Percentiles rank a stretch among this genome's conserved stretches.
These are phyloP conservation scores for Lactarius deliciosus DNA, from an alignment of 768 basidiomycete genomes.

Conservation along the genomic window DNA sequence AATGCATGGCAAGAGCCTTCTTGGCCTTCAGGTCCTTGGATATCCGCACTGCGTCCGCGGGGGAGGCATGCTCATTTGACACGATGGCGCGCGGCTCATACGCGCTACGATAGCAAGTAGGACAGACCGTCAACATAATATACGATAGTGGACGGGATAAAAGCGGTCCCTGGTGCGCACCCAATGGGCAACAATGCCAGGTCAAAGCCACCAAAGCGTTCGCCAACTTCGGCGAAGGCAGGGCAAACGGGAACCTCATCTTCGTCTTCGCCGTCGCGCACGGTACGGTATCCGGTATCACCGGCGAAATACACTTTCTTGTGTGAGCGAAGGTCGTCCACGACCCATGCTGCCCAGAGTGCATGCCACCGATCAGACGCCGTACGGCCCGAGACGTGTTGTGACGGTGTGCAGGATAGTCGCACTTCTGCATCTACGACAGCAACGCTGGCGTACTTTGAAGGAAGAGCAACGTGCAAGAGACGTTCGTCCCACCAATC, in stretches of 20 bases:
- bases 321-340: slow-evolving; percentile 49
- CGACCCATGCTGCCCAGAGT: slow-evolving; percentile 67
- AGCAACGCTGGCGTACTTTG: not conserved
- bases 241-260: slow-evolving; percentile 59
- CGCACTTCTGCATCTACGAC: slow-evolving; percentile 38
- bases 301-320: slow-evolving; percentile 67
- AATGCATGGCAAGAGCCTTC: slow-evolving; percentile 67
- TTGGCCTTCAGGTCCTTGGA: slow-evolving; percentile 63
- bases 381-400: slow-evolving; percentile 59
- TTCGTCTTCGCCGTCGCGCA: slow-evolving; percentile 47
- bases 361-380: slow-evolving; percentile 52
- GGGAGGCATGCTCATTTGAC: slow-evolving; percentile 63
- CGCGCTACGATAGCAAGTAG: slow-evolving; percentile 44
- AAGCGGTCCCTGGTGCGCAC: slow-evolving; percentile 34
- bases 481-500: slow-evolving; percentile 50
- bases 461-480: slow-evolving; percentile 34
- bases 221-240: slow-evolving; percentile 70
- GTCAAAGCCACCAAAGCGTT: slow-evolving; percentile 61
- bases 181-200: slow-evolving; percentile 72
- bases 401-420: slow-evolving; percentile 60
- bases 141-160: not conserved
- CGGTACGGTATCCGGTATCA: slow-evolving; percentile 64
- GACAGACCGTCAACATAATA: not conserved
- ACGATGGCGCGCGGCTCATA: slow-evolving; percentile 54
- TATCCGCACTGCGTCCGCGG: slow-evolving; percentile 64